Base-by-base conservation (phyloP, 148 eudicot species). In the Arctostaphylos glauca region DNA sequence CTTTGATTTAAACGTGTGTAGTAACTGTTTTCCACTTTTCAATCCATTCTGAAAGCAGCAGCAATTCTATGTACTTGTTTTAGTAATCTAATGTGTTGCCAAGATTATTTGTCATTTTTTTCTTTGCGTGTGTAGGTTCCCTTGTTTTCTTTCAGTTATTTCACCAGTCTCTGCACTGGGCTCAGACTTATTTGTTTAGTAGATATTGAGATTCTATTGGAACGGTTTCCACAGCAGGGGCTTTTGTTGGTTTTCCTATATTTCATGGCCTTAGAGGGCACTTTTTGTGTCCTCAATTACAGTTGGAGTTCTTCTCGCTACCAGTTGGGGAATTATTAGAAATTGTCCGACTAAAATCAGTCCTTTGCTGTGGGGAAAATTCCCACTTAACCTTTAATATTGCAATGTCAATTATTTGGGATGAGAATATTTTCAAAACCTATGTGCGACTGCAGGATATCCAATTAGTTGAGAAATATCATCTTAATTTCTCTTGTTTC, bases 221-320 rank as follows among this genome's bases (percentile, higher is more conserved):
- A 13, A 74, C 48, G 55, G n/a, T 43, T 74, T 48, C 14, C 6
- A 19, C 38, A 3, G n/a, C 55, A 74, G 56, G 13, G 8, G 15
- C 10, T 48, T 53, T 23, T n/a, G 79, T 31, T 54, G 14, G 41
- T 31, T 53, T 38, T 76, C 1, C 10, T 25, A 54, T 43, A 3
- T 54, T 76, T 76, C 23, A 76, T 53, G 79, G 64, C 62, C 56
- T 76, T 14, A 19, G n/a, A 5, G 79, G 79, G 16, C 23, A 76
- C 38, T 6, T 25, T 15, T 15, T 23, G 31, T 15, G 0, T 71
- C 5, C 56, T 54, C 56, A 10, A 76, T 76, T 6, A 23, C 10
- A 2, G 5, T n/a, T 5, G 16, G 9, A 46, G 12, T 10, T 76
- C 9, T 53, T 0, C 64, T 54, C 3, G 12, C 13, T 4, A 31